Base-by-base conservation (phyloP, 1,284 basidiomycete species). In the Boletus mariae region DNA sequence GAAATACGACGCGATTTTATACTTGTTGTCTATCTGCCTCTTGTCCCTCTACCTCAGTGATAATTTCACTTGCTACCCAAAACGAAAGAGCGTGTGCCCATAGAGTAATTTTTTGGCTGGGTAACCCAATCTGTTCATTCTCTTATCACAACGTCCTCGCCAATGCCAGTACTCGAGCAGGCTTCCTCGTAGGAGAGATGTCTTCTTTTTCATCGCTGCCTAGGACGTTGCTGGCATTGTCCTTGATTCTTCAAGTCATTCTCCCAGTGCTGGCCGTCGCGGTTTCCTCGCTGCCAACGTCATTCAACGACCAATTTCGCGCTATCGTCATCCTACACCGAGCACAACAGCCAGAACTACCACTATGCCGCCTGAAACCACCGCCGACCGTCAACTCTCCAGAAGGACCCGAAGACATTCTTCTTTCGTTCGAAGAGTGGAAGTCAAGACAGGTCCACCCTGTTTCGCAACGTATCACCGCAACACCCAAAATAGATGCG, bases 361-460 rank as follows among this genome's bases (percentile, higher is more conserved):
- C 82, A 2, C 62, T 89, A 48, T 90, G 88, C 68, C 87, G 85
- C 61, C 71, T 90, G 52, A 80, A 77, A 49, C 80, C 83, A 5
- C 64, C 76, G 15, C 71, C 75, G 20, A 73, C 80, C 2, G 59
- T 75, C 11, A 79, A 81, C 52, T 66, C 77, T 5, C 71, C 74
- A 35, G 85, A 89, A 50, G 67, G 63, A 6, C 69, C 68, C 3
- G 82, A 84, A 49, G 82, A 83, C 47, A 68, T 84, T 2, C 74
- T 94, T 29, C 79, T 93, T 23, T 88, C 88, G 0, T 96, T 96
- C 64, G 90, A 94, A 62, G 92, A 95, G 57, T 95, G 92, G 93
- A 94, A 94, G 69, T 79, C 80, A 43, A 86, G 81, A 54, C 84
- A 85, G 52, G 62, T 75, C 26, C 54, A 55, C 17, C 26, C 50